These are phyloP conservation scores for Clavispora santaluciae DNA, from an alignment of 805 yeast genomes.

Conservation along the genomic window DNA sequence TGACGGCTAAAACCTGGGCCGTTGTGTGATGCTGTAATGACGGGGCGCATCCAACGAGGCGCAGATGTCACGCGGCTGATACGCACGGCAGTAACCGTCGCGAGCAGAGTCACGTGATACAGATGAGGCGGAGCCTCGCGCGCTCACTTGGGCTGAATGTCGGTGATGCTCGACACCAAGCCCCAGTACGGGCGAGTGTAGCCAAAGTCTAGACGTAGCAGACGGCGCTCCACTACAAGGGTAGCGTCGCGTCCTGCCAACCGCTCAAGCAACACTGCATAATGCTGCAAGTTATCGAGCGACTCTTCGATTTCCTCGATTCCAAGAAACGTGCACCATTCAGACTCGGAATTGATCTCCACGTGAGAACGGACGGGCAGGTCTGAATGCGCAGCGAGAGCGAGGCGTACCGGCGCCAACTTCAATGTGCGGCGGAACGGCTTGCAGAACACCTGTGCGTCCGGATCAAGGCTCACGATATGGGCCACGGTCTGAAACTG, in stretches of 20 bases:
- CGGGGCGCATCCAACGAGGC: neutral
- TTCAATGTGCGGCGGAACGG: conserved; percentile 13
- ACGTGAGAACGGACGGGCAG: neutral
- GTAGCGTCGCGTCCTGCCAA: conserved; percentile 1
- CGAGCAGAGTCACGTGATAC: neutral
- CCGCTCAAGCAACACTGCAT: neutral
- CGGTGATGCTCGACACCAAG: neutral
- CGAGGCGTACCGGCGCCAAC: conserved; percentile 8
- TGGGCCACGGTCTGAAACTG: conserved; percentile 3
- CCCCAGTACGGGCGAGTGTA: conserved; percentile 10
- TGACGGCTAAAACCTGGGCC: too few relatives aligned
- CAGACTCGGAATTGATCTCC: conserved; percentile 9
- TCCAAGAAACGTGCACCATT: conserved; percentile 11
- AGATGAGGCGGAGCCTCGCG: too few relatives aligned
- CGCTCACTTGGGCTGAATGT: neutral
- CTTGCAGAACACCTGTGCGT: conserved; percentile 9
- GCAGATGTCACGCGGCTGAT: too few relatives aligned
- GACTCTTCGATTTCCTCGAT: conserved; percentile 13
- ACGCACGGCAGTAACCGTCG: too few relatives aligned
- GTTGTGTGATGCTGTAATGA: too few relatives aligned
- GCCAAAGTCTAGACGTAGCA: conserved; percentile 2
- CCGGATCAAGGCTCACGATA: conserved; percentile 4
- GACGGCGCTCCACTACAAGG: conserved; percentile 2
- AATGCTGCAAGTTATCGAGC: conserved; percentile 5
- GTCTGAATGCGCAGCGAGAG: neutral